Conservation (phyloP, 1,284 basidiomycete species). For the Tausonia pullulans region DNA sequence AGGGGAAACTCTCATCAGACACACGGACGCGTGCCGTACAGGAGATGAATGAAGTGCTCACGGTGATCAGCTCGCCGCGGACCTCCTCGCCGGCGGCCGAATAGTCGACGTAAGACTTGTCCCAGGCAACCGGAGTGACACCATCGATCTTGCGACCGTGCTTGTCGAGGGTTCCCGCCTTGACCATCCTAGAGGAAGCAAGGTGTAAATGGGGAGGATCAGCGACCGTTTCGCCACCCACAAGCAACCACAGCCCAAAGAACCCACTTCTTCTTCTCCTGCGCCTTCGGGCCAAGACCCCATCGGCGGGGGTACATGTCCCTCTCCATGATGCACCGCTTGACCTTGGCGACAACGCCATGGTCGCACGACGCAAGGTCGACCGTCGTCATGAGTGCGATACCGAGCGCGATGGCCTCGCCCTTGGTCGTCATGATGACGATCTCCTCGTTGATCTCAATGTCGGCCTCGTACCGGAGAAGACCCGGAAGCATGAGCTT, state of each 20-base stretch:
- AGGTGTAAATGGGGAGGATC: background rate
- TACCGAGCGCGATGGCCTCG: conserved; percentile 93
- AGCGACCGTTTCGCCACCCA: background rate
- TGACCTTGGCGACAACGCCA: conserved; percentile 97
- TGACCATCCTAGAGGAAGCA: conserved; percentile 49
- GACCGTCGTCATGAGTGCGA: conserved; percentile 98
- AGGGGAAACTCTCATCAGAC: background rate
- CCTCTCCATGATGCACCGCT: conserved; percentile 98
- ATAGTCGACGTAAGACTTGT: conserved; percentile 87
- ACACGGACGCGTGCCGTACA: conserved; percentile 9
- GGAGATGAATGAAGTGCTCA: background rate
- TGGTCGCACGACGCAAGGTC: conserved; percentile 98
- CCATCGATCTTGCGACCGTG: conserved; percentile 87
- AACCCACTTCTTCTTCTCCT: conserved; percentile 81
- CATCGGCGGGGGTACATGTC: conserved; percentile 96
- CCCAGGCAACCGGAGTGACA: conserved; percentile 84
- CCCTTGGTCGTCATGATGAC: conserved; percentile 99
- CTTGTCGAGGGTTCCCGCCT: conserved; percentile 92
- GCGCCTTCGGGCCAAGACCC: conserved; percentile 92
- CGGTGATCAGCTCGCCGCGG: conserved; percentile 23
- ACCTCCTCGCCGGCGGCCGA: conserved; percentile 33
- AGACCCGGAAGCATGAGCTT: conserved; percentile 99
- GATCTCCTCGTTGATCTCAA: conserved; percentile 91
- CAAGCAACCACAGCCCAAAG: conserved; percentile 18
- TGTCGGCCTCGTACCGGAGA: conserved; percentile 91